Base-by-base conservation (phyloP, 2,329 filamentous ascomycete species). In the Periconia sp. region DNA sequence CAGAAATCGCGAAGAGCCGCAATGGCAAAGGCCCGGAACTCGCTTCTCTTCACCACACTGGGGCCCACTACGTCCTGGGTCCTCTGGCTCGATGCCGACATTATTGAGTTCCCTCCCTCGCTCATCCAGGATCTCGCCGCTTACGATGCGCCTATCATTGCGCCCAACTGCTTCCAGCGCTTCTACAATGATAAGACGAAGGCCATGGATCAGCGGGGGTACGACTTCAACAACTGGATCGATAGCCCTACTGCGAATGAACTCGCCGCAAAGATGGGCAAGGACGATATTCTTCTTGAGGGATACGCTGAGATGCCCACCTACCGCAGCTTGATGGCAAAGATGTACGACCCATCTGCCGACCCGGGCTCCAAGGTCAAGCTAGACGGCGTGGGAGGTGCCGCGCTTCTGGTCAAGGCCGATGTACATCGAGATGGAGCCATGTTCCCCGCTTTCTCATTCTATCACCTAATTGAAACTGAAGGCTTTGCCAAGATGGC, bases 401-500 rank as follows among this genome's bases (percentile, higher is more conserved):
- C 92, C 1, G 89, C 92, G 2, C 76, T 99, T 52, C 76, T 99
- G 62, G 94, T 99, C 47, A 96, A 96, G 76, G 94, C 92, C 2
- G 92, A 97, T 46, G 94, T 99, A 17, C 94, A 99, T 69, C 84
- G 94, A 18, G 94, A 99, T 64, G 94, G 94, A 15, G 92, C 94
- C 67, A 99, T 97, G 92, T 99, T 99, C 74, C 94, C 94, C 13
- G 83, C 94, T 0, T 99, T 99, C 67, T 74, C 92, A 3, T 99
- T 99, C 66, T 97, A 96, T 68, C 88, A 99, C 71, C 78, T 99
- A 48, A 95, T 99, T 48, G 94, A 99, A 77, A 97, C 94, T 0
- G 94, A 99, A 66, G 94, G 94, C 0, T 99, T 99, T 64, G 92
- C 94, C 13, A 96, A 92, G 74, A 99, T 99, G 94, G 92, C 92